phyloP scores from a whole-genome alignment of 2,329 filamentous ascomycete species.

The Neophaeococcomyces aloes region DNA sequence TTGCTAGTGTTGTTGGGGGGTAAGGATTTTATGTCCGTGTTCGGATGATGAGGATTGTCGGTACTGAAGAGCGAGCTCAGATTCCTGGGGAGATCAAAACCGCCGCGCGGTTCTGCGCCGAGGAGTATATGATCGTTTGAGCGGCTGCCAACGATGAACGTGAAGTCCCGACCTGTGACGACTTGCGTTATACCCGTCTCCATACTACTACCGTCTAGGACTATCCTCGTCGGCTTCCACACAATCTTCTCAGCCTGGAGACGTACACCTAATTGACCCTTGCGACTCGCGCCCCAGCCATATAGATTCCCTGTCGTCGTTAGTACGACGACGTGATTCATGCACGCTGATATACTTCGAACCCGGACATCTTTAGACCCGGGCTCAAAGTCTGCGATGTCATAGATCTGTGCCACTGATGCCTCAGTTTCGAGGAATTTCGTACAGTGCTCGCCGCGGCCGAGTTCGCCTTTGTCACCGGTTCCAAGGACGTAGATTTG shows the following conservation, averaged over 20 bases:
- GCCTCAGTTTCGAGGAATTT: conserved; percentile 14
- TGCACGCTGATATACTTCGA: conserved; percentile 46
- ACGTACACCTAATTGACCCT: conserved; percentile 65
- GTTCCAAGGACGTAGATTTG: conserved; percentile 55
- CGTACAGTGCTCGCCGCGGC: conserved; percentile 39
- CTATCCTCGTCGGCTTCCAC: conserved; percentile 52
- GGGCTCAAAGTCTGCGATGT: conserved; percentile 9
- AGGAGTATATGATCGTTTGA: not conserved
- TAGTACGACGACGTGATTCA: conserved; percentile 67
- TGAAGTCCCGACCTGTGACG: conserved; percentile 78
- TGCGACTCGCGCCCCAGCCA: conserved; percentile 80
- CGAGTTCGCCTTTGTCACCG: conserved; percentile 62
- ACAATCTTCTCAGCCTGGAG: conserved; percentile 38
- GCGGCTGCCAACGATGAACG: conserved; percentile 51
- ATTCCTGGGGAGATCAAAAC: not conserved
- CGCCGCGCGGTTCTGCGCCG: not conserved
- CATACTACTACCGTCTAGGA: conserved; percentile 34
- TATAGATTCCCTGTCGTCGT: conserved; percentile 66
- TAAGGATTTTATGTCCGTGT: too few relatives aligned
- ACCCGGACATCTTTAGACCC: conserved; percentile 26
- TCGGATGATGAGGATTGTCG: too few relatives aligned
- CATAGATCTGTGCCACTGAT: conserved; percentile 8
- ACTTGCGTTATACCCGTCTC: conserved; percentile 55
- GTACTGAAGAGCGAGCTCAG: too few relatives aligned
- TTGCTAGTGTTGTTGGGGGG: not conserved